These are phyloP conservation scores for Filobasidium floriforme DNA, from an alignment of 768 basidiomycete species.

Conservation along the genomic window DNA sequence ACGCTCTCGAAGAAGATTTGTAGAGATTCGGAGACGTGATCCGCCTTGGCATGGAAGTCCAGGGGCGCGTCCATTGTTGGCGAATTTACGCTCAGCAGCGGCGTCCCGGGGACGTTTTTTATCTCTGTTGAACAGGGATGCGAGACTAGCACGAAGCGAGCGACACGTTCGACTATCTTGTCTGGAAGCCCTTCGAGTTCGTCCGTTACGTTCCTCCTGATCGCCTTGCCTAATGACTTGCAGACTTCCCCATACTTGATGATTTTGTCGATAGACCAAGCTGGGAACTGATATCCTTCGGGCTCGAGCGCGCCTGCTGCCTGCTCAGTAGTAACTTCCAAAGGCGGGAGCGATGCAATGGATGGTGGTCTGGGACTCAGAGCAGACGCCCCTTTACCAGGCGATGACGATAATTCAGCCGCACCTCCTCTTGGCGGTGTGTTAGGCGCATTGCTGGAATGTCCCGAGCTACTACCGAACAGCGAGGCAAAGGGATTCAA, in stretches of 20 bases:
- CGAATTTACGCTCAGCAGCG: not conserved
- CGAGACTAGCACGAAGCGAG: constrained; percentile 29
- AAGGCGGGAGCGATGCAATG: not conserved
- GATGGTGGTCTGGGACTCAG: not conserved
- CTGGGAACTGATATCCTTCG: constrained; percentile 38
- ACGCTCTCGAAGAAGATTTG: constrained; percentile 65
- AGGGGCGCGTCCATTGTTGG: constrained; percentile 14
- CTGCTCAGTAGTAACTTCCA: not conserved
- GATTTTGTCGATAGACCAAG: constrained; percentile 38
- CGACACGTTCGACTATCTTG: constrained; percentile 35
- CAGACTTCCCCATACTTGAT: constrained; percentile 39
- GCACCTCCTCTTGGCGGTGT: not conserved
- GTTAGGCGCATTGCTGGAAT: not conserved
- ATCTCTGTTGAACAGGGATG: constrained; percentile 15
- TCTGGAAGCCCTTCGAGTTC: constrained; percentile 38
- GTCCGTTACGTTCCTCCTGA: constrained; percentile 31
- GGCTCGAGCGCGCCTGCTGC: constrained; percentile 50
- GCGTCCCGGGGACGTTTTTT: constrained; percentile 6
- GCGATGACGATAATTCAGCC: not conserved
- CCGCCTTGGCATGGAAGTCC: constrained; percentile 38
- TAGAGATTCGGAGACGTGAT: constrained; percentile 50
- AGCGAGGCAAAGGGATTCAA: constrained; percentile 74
- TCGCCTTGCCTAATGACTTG: constrained; percentile 38
- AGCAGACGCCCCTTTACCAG: not conserved
- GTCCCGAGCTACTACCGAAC: constrained; percentile 3